Conservation (phyloP, 192 early-diverging fungal genomes). For the Paraglomus brasilianum region DNA sequence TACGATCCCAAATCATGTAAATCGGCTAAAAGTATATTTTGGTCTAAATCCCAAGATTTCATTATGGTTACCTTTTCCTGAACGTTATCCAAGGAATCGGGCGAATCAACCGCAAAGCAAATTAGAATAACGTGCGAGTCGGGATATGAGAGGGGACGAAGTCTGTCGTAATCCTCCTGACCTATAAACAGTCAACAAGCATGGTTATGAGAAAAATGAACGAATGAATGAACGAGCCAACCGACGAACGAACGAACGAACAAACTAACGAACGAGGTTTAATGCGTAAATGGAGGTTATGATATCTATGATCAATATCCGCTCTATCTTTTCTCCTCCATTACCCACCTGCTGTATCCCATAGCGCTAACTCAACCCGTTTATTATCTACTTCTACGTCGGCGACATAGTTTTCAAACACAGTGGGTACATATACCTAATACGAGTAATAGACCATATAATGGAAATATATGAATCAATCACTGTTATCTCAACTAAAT, state of each 20-base stretch:
- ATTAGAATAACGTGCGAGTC: slow-evolving; percentile 92
- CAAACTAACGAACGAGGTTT: not conserved
- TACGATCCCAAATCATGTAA: too few relatives aligned
- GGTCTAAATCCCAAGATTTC: too few relatives aligned
- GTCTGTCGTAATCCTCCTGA: slow-evolving; percentile 95
- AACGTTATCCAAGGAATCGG: slow-evolving; percentile 81
- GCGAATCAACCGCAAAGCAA: slow-evolving; percentile 86
- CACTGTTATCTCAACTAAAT: too few relatives aligned
- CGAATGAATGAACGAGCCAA: not conserved
- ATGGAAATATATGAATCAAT: too few relatives aligned
- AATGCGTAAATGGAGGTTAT: not conserved
- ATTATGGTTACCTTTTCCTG: slow-evolving; percentile 51
- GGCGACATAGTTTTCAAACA: slow-evolving; percentile 75
- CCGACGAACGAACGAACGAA: not conserved
- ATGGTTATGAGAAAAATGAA: not conserved
- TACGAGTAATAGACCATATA: too few relatives aligned
- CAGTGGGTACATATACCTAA: slow-evolving; percentile 71
- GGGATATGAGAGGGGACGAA: slow-evolving; percentile 89
- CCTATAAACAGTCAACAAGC: slow-evolving; percentile 40
- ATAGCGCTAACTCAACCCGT: slow-evolving; percentile 68
- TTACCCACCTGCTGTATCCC: slow-evolving; percentile 75
- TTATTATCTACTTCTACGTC: slow-evolving; percentile 68
- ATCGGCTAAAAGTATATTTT: too few relatives aligned
- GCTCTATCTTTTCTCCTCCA: not conserved
- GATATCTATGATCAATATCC: too few relatives aligned